Evolutionary conservation across 768 basidiomycete species (phyloP).

Genomic region (Agrocybe praecox): DNA sequence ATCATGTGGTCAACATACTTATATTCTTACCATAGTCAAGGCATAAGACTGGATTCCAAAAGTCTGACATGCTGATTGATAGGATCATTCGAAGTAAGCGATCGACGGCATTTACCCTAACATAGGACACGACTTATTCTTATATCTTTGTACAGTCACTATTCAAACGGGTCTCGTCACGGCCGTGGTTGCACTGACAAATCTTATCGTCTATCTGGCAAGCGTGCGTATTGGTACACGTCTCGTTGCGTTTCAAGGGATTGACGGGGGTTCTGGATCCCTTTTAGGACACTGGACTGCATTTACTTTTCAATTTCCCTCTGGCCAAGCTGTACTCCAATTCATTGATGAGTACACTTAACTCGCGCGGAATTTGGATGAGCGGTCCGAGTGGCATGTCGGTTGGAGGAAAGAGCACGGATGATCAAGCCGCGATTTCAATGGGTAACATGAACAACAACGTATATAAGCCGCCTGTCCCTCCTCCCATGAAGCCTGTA

Average conservation of each 20-base stretch:
- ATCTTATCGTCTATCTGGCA: slow-evolving; percentile 29
- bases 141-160: slow-evolving; percentile 26
- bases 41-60: slow-evolving; percentile 41
- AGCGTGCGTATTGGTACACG: slow-evolving; percentile 11
- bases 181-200: slow-evolving; percentile 28
- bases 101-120: no score
- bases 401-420: background rate
- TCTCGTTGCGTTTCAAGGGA: background rate
- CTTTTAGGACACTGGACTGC: background rate
- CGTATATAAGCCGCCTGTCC: background rate
- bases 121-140: no score
- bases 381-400: background rate
- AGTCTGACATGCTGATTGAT: slow-evolving; percentile 42
- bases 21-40: slow-evolving; percentile 24
- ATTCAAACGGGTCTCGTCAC: slow-evolving; percentile 38
- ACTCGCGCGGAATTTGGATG: slow-evolving; percentile 14
- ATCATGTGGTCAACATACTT: no score
- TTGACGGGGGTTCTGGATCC: background rate
- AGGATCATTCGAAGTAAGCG: slow-evolving; percentile 38
- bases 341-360: slow-evolving; percentile 18
- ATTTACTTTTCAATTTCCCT: slow-evolving; percentile 18
- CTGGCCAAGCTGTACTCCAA: slow-evolving; percentile 17
- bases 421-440: background rate
- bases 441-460: slow-evolving; percentile 1
- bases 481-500: slow-evolving; percentile 10